A percentile compares a stretch with the other conserved stretches of the same genome.
Evolutionary conservation across 164 flowering plant species (phyloP).

Genomic region (Magnolia sinica): DNA sequence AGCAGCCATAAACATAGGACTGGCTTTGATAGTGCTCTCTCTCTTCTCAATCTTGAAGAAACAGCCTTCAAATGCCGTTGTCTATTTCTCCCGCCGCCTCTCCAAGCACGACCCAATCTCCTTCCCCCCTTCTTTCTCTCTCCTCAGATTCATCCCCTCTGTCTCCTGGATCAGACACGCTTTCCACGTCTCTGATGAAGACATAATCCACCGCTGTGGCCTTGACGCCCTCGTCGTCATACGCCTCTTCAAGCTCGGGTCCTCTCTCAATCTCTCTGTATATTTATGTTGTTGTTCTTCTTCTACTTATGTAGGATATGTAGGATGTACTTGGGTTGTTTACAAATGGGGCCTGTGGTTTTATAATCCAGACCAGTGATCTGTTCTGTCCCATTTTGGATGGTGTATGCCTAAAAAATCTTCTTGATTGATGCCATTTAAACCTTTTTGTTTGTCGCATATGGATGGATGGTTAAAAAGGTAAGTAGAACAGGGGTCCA

Average conservation of each 20-base stretch:
- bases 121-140: conserved; percentile 15
- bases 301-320: too few relatives aligned
- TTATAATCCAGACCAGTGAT: too few relatives aligned
- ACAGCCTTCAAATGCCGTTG: conserved; percentile 29
- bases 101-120: conserved; percentile 19
- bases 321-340: too few relatives aligned
- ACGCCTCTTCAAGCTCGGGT: conserved; percentile 50
- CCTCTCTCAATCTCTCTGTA: neutral
- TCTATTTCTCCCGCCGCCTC: conserved; percentile 40
- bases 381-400: too few relatives aligned
- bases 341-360: too few relatives aligned
- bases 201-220: conserved; percentile 33
- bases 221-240: conserved; percentile 45
- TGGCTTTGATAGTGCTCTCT: conserved; percentile 32
- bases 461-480: too few relatives aligned
- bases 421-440: too few relatives aligned
- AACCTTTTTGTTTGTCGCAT: too few relatives aligned
- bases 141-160: conserved; percentile 30
- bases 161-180: conserved; percentile 36
- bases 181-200: conserved; percentile 31
- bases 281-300: too few relatives aligned
- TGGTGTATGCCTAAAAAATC: too few relatives aligned
- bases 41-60: conserved; percentile 43
- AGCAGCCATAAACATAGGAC: conserved; percentile 40
- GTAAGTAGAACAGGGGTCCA: too few relatives aligned